These are phyloP conservation scores for Zygotorulaspora florentina DNA, from an alignment of 805 yeast species.

Conservation along the genomic window DNA sequence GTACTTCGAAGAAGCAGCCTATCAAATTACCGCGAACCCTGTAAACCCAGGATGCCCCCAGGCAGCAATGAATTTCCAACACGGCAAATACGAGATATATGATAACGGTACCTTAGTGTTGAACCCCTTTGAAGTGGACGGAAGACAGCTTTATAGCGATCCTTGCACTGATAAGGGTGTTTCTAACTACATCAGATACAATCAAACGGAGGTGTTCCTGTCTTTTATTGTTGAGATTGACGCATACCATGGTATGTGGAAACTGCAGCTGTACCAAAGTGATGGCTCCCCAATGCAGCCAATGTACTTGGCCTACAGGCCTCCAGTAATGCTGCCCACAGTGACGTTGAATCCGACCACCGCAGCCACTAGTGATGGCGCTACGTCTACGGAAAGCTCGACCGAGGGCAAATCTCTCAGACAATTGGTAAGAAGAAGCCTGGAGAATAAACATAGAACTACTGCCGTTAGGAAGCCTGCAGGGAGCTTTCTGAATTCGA, in stretches of 20 bases:
- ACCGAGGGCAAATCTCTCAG: constrained; percentile 37
- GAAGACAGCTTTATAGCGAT: constrained; percentile 82
- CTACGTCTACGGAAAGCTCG: constrained; percentile 29
- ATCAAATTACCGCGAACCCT: constrained; percentile 70
- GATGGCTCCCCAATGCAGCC: constrained; percentile 85
- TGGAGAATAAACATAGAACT: constrained; percentile 78
- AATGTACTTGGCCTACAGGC: constrained; percentile 83
- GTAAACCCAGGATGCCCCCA: constrained; percentile 74
- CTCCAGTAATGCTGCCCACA: constrained; percentile 96
- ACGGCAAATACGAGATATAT: constrained; percentile 68
- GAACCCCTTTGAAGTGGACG: constrained; percentile 79
- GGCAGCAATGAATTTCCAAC: constrained; percentile 82
- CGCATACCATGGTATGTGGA: constrained; percentile 78
- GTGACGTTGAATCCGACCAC: constrained; percentile 82
- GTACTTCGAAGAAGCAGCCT: constrained; percentile 81
- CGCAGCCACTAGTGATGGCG: constrained; percentile 34
- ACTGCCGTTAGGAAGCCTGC: constrained; percentile 48
- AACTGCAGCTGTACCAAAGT: constrained; percentile 66
- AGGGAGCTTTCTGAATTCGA: constrained; percentile 16
- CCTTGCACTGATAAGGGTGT: constrained; percentile 70
- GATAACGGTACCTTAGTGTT: constrained; percentile 65
- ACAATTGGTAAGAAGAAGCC: constrained; percentile 57
- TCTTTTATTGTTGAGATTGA: constrained; percentile 61
- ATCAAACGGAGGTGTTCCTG: constrained; percentile 58
- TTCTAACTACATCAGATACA: constrained; percentile 68